phyloP scores from a whole-genome alignment of 2,329 filamentous ascomycete species.

The Ilyonectria destructans region DNA sequence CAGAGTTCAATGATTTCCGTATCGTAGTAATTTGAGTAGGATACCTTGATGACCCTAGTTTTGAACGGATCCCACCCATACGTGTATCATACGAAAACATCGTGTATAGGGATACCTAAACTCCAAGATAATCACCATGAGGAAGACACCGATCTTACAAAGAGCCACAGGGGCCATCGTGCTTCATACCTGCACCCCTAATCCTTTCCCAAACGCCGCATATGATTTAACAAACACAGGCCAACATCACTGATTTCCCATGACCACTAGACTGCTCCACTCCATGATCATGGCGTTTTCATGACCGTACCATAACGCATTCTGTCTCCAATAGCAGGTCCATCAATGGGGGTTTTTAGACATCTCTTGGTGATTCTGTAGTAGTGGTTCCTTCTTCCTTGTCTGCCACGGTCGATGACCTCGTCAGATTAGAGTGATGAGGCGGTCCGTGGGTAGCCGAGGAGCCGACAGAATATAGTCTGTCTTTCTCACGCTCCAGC shows the following conservation, averaged over 20 bases:
- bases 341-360: constrained; percentile 27
- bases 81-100: neutral
- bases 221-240: constrained; percentile 14
- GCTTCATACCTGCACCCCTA: neutral
- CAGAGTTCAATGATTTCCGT: neutral
- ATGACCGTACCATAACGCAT: constrained; percentile 4
- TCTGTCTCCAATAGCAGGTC: neutral
- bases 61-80: neutral
- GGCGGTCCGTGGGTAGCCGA: constrained; percentile 61
- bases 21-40: neutral
- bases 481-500: constrained; percentile 59
- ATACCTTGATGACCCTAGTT: neutral
- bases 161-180: neutral
- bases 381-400: constrained; percentile 50
- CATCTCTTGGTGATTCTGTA: constrained; percentile 35
- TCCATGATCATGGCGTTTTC: constrained; percentile 32
- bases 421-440: constrained; percentile 65
- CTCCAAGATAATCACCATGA: constrained; percentile 2
- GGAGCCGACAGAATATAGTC: constrained; percentile 46
- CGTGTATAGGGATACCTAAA: neutral
- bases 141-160: neutral
- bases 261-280: constrained; percentile 31
- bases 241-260: constrained; percentile 10
- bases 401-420: constrained; percentile 63
- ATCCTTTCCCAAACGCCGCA: constrained; percentile 34